phyloP scores from a whole-genome alignment of 805 yeast genomes.

The Geotrichum ghanense region DNA sequence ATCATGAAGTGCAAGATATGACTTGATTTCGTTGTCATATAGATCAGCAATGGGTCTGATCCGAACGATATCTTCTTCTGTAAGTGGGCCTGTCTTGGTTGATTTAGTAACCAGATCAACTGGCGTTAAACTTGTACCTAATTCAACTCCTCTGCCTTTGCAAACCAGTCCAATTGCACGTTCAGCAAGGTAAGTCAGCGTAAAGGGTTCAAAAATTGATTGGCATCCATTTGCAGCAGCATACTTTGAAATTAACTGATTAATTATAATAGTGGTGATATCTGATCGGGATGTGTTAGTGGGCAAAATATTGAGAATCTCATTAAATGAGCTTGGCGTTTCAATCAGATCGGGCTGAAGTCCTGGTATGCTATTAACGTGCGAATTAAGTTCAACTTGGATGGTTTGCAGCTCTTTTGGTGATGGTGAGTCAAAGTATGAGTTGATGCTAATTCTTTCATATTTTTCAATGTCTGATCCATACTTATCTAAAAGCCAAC shows the following conservation, averaged over 20 bases:
- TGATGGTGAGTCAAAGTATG: background rate
- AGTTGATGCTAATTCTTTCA: background rate
- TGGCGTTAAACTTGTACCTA: background rate
- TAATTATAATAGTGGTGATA: background rate
- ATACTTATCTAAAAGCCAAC: background rate
- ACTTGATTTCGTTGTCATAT: background rate
- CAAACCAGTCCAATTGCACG: background rate
- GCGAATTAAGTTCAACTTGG: background rate
- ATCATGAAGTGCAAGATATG: background rate
- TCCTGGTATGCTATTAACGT: slow-evolving; percentile 1
- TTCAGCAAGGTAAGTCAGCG: background rate
- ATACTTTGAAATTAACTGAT: background rate
- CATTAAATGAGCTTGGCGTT: background rate
- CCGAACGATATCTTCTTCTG: background rate
- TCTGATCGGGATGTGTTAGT: background rate
- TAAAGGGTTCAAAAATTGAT: background rate
- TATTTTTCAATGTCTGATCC: background rate
- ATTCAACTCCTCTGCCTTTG: background rate
- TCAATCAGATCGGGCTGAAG: background rate
- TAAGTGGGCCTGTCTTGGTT: slow-evolving; percentile 29
- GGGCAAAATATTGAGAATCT: background rate
- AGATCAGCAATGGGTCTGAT: background rate
- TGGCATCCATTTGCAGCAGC: background rate
- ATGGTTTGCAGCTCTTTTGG: background rate
- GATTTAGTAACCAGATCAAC: background rate